Evolutionary conservation across 2,329 filamentous ascomycete species (phyloP).

Genomic region (Aureobasidium melanogenum): DNA sequence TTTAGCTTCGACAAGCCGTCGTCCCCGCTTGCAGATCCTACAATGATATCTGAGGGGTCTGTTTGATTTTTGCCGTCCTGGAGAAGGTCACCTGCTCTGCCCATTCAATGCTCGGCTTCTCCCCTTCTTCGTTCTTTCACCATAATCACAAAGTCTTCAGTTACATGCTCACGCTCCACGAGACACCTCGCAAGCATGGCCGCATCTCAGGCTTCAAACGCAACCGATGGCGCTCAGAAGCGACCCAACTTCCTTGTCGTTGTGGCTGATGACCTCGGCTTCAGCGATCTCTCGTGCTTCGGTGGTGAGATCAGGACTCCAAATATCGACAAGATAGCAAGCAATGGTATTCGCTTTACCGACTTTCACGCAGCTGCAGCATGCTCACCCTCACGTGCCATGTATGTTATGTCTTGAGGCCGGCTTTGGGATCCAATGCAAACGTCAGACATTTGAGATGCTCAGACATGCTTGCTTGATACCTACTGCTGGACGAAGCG

Average conservation of each 20-base stretch:
- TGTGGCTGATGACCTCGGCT: slow-evolving; percentile 52
- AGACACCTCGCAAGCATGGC: slow-evolving; percentile 20
- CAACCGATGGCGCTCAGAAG: slow-evolving; percentile 26
- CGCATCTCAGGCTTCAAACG: slow-evolving; percentile 23
- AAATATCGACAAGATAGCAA: slow-evolving; percentile 44
- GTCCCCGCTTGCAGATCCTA: slow-evolving; percentile 5
- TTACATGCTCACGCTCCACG: slow-evolving; percentile 18
- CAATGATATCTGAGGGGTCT: not conserved
- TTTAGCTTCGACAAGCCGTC: not conserved
- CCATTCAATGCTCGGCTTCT: not conserved
- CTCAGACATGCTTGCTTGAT: not conserved
- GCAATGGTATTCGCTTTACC: slow-evolving; percentile 48
- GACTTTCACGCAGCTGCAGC: slow-evolving; percentile 58
- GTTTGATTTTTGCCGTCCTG: not conserved
- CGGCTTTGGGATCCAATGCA: not conserved
- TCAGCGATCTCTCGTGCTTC: slow-evolving; percentile 51
- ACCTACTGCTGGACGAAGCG: not conserved
- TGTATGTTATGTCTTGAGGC: slow-evolving; percentile 27
- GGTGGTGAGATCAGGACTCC: slow-evolving; percentile 54
- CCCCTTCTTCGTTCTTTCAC: not conserved
- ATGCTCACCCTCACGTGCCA: slow-evolving; percentile 55
- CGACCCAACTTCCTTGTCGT: slow-evolving; percentile 53
- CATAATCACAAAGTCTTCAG: not conserved
- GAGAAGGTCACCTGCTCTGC: not conserved
- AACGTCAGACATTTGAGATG: not conserved